Conservation (phyloP, 2,329 filamentous ascomycete genomes). For the Epichloe sylvatica region DNA sequence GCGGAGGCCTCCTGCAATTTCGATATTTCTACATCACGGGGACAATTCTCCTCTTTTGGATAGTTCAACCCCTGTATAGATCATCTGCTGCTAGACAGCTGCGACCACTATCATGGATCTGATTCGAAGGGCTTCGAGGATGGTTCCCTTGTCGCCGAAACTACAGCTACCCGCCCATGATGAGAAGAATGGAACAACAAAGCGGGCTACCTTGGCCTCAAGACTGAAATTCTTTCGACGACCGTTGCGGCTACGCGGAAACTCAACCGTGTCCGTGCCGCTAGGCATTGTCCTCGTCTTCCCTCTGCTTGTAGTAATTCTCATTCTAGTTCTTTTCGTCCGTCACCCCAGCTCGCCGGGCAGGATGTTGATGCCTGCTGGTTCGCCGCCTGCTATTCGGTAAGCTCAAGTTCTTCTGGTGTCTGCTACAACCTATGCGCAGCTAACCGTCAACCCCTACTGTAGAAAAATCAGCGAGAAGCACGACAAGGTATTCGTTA, state of each 20-base stretch:
- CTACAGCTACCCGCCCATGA: slow-evolving; percentile 34
- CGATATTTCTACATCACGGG: neutral
- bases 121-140: slow-evolving; percentile 40
- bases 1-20: neutral
- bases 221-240: slow-evolving; percentile 69
- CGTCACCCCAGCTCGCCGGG: slow-evolving; percentile 73
- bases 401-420: slow-evolving; percentile 21
- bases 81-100: neutral
- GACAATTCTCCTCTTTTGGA: neutral
- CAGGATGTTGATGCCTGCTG: slow-evolving; percentile 73
- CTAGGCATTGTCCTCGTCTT: slow-evolving; percentile 87
- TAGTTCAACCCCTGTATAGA: neutral
- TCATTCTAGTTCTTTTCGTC: slow-evolving; percentile 82
- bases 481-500: slow-evolving; percentile 91
- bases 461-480: slow-evolving; percentile 92
- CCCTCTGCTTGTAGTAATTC: slow-evolving; percentile 76
- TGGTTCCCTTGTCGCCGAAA: slow-evolving; percentile 29
- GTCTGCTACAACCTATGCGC: neutral
- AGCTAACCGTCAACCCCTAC: neutral
- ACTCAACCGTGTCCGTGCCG: slow-evolving; percentile 84
- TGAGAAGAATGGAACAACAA: slow-evolving; percentile 30
- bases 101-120: slow-evolving; percentile 35
- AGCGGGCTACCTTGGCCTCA: slow-evolving; percentile 28
- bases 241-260: slow-evolving; percentile 77
- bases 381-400: slow-evolving; percentile 80